Conservation (phyloP, 2,329 filamentous ascomycete species). For the Penicillium sp. region DNA sequence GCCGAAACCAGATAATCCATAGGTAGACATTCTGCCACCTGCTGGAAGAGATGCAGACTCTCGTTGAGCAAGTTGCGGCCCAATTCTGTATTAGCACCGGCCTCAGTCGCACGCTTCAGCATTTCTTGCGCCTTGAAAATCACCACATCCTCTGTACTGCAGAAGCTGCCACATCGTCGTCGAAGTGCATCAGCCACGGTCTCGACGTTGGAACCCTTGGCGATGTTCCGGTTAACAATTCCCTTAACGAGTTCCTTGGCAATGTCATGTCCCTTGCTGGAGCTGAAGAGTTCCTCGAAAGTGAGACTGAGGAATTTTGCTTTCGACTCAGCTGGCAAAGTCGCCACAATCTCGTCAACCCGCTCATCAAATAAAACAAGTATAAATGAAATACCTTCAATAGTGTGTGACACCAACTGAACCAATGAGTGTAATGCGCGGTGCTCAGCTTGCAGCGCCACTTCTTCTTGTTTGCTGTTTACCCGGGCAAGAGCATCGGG, state of each 20-base stretch:
- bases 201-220: conserved; percentile 94
- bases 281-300: conserved; percentile 83
- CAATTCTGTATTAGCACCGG: conserved; percentile 69
- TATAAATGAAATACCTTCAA: conserved; percentile 95
- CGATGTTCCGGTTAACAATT: conserved; percentile 96
- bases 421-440: conserved; percentile 85
- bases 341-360: conserved; percentile 78
- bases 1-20: conserved; percentile 76
- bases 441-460: conserved; percentile 90
- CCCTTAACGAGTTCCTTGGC: conserved; percentile 95
- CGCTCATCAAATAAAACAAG: conserved; percentile 92
- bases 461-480: conserved; percentile 81
- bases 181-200: conserved; percentile 93
- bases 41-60: conserved; percentile 81
- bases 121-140: conserved; percentile 98
- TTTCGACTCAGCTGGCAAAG: conserved; percentile 68
- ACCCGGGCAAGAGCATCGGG: conserved; percentile 78
- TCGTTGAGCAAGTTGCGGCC: conserved; percentile 81
- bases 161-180: conserved; percentile 92
- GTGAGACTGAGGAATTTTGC: conserved; percentile 73
- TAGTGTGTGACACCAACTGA: conserved; percentile 81
- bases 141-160: conserved; percentile 92
- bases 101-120: conserved; percentile 81
- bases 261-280: conserved; percentile 74
- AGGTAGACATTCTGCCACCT: conserved; percentile 79